Base-by-base conservation (phyloP, 352 stramenopile genomes). In the Thalassiosira livingstoniorum region DNA sequence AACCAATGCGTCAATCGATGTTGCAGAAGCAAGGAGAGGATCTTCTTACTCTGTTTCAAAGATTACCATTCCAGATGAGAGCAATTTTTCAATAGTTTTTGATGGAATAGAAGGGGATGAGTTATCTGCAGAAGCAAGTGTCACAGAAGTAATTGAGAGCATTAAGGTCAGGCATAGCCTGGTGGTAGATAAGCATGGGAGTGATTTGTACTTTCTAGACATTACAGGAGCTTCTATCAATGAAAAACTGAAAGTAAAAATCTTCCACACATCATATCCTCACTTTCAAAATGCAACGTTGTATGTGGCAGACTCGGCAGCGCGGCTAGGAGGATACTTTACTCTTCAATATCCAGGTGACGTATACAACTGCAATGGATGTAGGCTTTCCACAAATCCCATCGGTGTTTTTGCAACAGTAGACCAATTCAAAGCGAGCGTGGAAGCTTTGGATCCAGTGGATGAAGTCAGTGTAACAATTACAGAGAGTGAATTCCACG, bases 361-460 rank as follows among this genome's bases (percentile, higher is more conserved):
- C 70, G 21, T 10, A 25, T 27, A 15, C 39, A 34, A 42, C 53
- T 87, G 82, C 71, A 79, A 74, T 72, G 18, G 71, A 77, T 51
- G 90, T 91, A 31, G 27, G 79, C 65, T 96, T 90, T 15, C 58
- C 61, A 39, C 31, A 57, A 2, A 66, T 96, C 25, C 42, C 82
- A 23, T 90, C 90, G 63, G 89, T 83, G 76, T 64, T 37, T 82
- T 79, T 54, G 90, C 91, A 13, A 87, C 86, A 25, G 84, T 86
- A 57, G n/a, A 45, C 3, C 87, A 92, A n/a, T 37, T 97, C 11
- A 86, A 92, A 57, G 61, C 78, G 32, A 89, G 89, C 25, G 60
- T 97, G 0, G 85, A 94, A 53, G 35, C 80, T 4, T 75, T 97
- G 2, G 90, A 91, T 25, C 90, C 88, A 13, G 80, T 97, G 21